Percentiles rank a stretch among this genome's conserved stretches.
Conservation (phyloP, 2,329 filamentous ascomycete species). For the Aspergillus ibericus region DNA sequence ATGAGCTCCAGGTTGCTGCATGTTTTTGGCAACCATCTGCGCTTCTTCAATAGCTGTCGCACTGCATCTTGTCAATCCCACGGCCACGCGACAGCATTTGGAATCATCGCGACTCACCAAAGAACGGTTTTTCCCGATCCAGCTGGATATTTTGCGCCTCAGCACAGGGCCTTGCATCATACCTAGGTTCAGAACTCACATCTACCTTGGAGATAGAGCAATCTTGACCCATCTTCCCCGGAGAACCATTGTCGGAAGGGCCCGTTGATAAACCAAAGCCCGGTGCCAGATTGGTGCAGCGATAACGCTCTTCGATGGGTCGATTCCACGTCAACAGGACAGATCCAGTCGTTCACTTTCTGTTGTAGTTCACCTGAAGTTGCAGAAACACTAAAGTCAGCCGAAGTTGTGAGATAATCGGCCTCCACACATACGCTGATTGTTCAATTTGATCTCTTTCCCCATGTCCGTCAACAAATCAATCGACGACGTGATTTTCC, state of each 20-base stretch:
- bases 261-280: not conserved
- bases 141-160: too few relatives aligned
- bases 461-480: not conserved
- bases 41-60: too few relatives aligned
- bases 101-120: too few relatives aligned
- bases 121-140: too few relatives aligned
- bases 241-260: not conserved
- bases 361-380: not conserved
- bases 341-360: not conserved
- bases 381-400: not conserved
- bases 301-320: not conserved
- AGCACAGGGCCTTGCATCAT: too few relatives aligned
- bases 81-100: too few relatives aligned
- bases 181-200: too few relatives aligned
- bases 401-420: too few relatives aligned
- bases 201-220: not conserved
- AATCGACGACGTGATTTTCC: not conserved
- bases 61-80: too few relatives aligned
- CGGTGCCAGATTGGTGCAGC: not conserved
- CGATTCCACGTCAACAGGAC: not conserved
- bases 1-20: too few relatives aligned
- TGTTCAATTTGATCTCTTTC: not conserved
- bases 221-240: not conserved
- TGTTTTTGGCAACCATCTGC: too few relatives aligned
- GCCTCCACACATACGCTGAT: not conserved